These are phyloP conservation scores for Pestalotiopsis sp. DNA, from an alignment of 2,329 filamentous ascomycete species.

Conservation along the genomic window DNA sequence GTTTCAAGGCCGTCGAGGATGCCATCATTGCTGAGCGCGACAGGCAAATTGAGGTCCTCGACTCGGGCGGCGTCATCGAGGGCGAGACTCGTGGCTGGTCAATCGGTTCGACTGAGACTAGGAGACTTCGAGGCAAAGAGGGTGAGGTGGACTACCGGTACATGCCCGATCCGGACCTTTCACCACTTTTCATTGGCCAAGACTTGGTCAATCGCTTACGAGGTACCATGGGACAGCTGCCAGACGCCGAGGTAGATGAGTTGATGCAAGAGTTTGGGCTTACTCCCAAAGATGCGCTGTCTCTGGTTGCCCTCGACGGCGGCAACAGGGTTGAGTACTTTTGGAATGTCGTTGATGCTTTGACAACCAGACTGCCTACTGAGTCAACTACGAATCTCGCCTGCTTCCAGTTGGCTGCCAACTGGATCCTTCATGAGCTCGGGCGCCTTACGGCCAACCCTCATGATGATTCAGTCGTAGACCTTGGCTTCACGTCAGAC, in stretches of 20 bases:
- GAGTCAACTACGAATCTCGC: constrained; percentile 26
- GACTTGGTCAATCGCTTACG: constrained; percentile 69
- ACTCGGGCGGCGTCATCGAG: constrained; percentile 72
- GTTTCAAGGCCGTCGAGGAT: constrained; percentile 93
- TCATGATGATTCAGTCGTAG: constrained; percentile 32
- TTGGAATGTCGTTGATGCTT: constrained; percentile 61
- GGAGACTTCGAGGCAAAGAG: constrained; percentile 84
- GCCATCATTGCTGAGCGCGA: constrained; percentile 90
- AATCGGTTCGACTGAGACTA: constrained; percentile 80
- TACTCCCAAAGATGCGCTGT: constrained; percentile 79
- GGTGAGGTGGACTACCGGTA: constrained; percentile 98
- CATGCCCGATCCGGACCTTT: constrained; percentile 94
- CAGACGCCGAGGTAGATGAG: constrained; percentile 69
- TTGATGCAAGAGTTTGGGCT: constrained; percentile 68
- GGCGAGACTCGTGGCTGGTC: constrained; percentile 95
- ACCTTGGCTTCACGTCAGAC: constrained; percentile 41
- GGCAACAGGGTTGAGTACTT: constrained; percentile 84
- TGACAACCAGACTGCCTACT: constrained; percentile 30
- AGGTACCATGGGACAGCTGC: constrained; percentile 67
- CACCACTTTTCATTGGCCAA: constrained; percentile 73
- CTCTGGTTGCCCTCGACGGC: constrained; percentile 75
- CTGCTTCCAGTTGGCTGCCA: constrained; percentile 53
- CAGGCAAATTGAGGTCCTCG: constrained; percentile 80
- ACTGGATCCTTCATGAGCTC: constrained; percentile 77
- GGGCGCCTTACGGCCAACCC: constrained; percentile 65